Conservation (phyloP, 2,329 filamentous ascomycete species). For the Pseudogymnoascus sp. region DNA sequence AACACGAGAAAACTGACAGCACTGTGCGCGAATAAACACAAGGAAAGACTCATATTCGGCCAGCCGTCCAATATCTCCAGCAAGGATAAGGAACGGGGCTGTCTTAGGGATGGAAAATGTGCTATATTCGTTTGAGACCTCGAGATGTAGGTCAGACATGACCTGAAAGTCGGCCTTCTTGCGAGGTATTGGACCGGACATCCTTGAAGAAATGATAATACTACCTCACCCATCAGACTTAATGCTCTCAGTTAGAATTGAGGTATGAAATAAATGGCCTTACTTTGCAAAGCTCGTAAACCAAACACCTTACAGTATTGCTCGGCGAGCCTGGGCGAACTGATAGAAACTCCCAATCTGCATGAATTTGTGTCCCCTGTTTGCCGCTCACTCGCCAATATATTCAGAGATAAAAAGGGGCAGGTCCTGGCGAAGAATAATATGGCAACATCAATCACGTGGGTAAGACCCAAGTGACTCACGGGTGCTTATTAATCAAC, state of each 20-base stretch:
- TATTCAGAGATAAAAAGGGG: background rate
- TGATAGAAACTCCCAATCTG: background rate
- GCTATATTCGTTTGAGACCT: slow-evolving; percentile 38
- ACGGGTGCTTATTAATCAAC: slow-evolving; percentile 6
- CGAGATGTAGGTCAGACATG: slow-evolving; percentile 46
- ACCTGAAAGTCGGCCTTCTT: slow-evolving; percentile 29
- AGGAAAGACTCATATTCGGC: slow-evolving; percentile 39
- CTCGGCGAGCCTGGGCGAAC: too few species aligned
- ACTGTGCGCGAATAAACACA: slow-evolving; percentile 37
- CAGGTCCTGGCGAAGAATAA: background rate
- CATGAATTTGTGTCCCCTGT: background rate
- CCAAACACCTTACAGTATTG: background rate
- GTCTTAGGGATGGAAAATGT: slow-evolving; percentile 35
- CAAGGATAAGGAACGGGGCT: slow-evolving; percentile 39
- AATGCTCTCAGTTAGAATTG: background rate
- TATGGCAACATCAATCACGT: slow-evolving; percentile 6
- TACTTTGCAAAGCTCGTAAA: background rate
- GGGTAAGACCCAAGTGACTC: background rate
- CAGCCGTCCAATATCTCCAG: slow-evolving; percentile 45
- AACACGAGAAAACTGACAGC: slow-evolving; percentile 36
- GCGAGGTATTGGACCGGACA: background rate
- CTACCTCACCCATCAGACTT: background rate
- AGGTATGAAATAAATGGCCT: background rate
- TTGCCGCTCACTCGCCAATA: background rate
- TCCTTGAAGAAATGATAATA: background rate